phyloP scores from a whole-genome alignment of 2,329 filamentous ascomycete species.

The Aspergillus terreus region DNA sequence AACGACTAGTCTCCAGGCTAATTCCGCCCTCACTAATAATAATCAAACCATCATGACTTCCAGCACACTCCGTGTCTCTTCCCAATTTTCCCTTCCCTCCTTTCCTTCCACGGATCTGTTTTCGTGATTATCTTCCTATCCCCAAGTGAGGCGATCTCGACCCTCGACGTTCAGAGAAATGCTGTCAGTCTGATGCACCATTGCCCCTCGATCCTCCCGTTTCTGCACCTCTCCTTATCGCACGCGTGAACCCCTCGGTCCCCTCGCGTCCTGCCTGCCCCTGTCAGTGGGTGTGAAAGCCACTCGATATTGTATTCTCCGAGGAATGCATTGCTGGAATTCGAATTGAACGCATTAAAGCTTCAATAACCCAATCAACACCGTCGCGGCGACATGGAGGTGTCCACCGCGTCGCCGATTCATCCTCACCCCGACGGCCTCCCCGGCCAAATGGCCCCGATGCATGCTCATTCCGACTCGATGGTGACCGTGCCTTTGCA shows the following conservation, averaged over 20 bases:
- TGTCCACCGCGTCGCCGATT: constrained; percentile 18
- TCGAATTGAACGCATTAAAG: background rate
- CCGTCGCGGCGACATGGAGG: constrained; percentile 20
- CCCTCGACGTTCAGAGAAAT: background rate
- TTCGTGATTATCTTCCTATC: background rate
- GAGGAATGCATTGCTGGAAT: background rate
- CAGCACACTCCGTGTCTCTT: background rate
- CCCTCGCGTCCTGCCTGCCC: background rate
- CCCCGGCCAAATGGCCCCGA: constrained; percentile 6
- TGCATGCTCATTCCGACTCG: constrained; percentile 53
- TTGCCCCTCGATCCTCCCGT: constrained; percentile 10
- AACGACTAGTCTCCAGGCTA: too few species aligned
- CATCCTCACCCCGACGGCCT: constrained; percentile 19
- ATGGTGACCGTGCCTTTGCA: constrained; percentile 69
- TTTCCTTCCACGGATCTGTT: background rate
- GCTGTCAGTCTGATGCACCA: background rate
- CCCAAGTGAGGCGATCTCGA: constrained; percentile 9
- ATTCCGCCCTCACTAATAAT: too few species aligned
- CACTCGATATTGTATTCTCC: background rate
- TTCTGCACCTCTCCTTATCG: constrained; percentile 12
- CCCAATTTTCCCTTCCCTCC: background rate
- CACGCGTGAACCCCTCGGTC: constrained; percentile 12
- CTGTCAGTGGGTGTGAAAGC: too few species aligned
- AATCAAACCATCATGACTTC: too few species aligned
- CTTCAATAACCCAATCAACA: background rate